phyloP scores from a whole-genome alignment of 1,139 yeast species.

The Yamadazyma atlantica region DNA sequence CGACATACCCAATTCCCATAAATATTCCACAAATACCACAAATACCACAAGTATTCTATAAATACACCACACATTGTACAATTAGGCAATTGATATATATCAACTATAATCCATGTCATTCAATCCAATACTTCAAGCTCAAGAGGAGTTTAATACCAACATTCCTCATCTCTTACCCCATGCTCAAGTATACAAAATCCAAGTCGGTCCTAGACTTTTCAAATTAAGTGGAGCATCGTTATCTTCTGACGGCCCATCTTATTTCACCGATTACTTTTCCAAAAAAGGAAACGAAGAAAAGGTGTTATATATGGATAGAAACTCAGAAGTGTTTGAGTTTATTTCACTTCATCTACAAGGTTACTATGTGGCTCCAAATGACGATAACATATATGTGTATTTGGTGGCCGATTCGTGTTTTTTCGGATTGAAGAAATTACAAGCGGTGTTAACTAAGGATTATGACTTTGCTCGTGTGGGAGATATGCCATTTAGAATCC shows the following conservation, averaged over 20 bases:
- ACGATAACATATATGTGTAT: slow-evolving; percentile 61
- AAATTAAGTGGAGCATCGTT: slow-evolving; percentile 77
- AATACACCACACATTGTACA: too few relatives aligned
- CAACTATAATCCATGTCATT: too few relatives aligned
- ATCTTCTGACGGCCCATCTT: slow-evolving; percentile 75
- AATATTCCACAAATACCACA: too few relatives aligned
- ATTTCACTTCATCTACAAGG: slow-evolving; percentile 78
- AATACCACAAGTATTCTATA: too few relatives aligned
- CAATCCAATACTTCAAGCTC: slow-evolving; percentile 10
- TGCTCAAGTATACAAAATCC: slow-evolving; percentile 67
- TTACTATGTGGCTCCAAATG: slow-evolving; percentile 57
- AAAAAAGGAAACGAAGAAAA: slow-evolving; percentile 38
- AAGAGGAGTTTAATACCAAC: slow-evolving; percentile 41
- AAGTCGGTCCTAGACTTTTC: slow-evolving; percentile 66
- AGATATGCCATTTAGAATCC: slow-evolving; percentile 55
- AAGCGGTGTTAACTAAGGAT: slow-evolving; percentile 46
- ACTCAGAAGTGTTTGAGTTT: slow-evolving; percentile 65
- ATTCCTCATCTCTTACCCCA: slow-evolving; percentile 63
- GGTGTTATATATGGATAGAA: slow-evolving; percentile 70
- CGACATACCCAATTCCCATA: too few relatives aligned
- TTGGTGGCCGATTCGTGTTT: slow-evolving; percentile 74
- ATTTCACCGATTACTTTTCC: slow-evolving; percentile 52
- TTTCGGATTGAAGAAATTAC: slow-evolving; percentile 62
- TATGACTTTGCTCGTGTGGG: slow-evolving; percentile 65
- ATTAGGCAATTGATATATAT: too few relatives aligned